A percentile compares a stretch with the other conserved stretches of the same genome.
These are phyloP conservation scores for Leishmania tropica DNA, from an alignment of 208 protist species.

Conservation along the genomic window DNA sequence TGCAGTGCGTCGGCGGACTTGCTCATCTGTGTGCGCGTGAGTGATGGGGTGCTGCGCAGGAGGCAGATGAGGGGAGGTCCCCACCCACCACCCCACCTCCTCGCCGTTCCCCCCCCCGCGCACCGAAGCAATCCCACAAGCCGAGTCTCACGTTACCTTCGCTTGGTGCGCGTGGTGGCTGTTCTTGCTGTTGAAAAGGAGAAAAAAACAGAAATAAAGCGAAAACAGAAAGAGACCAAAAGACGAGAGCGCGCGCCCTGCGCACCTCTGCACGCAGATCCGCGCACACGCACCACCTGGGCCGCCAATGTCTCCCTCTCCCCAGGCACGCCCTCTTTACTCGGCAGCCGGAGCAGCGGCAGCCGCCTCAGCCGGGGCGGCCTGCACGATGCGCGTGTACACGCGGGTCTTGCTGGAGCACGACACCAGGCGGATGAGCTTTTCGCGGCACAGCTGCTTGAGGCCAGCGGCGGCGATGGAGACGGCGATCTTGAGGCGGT, in stretches of 20 bases:
- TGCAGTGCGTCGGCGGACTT: not conserved
- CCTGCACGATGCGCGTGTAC: constrained; percentile 76
- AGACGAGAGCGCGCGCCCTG: not conserved
- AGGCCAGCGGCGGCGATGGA: constrained; percentile 84
- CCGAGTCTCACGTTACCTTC: not conserved
- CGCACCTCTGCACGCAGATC: not conserved
- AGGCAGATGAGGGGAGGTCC: not conserved
- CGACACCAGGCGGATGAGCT: constrained; percentile 78
- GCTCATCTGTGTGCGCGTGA: not conserved
- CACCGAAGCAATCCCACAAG: not conserved
- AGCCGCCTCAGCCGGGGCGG: constrained; percentile 29
- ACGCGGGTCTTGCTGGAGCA: constrained; percentile 81
- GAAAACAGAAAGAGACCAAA: not conserved
- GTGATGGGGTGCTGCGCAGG: not conserved
- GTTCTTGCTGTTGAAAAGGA: not conserved
- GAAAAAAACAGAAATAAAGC: not conserved
- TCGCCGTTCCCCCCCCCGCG: too few species aligned
- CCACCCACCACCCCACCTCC: not conserved
- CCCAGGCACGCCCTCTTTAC: constrained; percentile 9
- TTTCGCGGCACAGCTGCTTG: constrained; percentile 88
- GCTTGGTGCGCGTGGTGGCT: not conserved
- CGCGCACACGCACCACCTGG: too few species aligned
- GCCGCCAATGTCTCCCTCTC: not conserved
- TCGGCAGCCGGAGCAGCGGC: constrained; percentile 30
- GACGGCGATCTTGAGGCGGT: constrained; percentile 91